These are phyloP conservation scores for Kwoniella dendrophila DNA, from an alignment of 768 basidiomycete genomes.

Conservation along the genomic window DNA sequence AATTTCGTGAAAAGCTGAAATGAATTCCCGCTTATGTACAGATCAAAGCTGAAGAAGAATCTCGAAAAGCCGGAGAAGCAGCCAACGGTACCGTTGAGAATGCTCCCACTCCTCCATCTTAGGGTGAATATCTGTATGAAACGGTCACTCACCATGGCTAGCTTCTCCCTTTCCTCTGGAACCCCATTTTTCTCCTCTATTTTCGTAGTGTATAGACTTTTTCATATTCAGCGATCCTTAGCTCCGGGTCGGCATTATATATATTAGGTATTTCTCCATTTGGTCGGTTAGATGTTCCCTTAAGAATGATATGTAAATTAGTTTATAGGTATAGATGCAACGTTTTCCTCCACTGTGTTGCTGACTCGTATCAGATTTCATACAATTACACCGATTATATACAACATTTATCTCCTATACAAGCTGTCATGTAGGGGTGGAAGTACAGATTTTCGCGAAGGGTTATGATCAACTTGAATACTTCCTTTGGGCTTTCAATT, in stretches of 20 bases:
- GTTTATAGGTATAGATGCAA: too few relatives aligned
- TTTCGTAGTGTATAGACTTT: constrained; percentile 1
- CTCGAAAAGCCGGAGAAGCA: constrained; percentile 30
- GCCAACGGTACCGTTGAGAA: constrained; percentile 30
- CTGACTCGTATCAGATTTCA: neutral
- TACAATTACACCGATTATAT: neutral
- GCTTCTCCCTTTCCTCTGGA: neutral
- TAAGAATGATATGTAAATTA: too few relatives aligned
- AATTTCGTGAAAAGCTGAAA: too few relatives aligned
- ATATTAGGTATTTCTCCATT: neutral
- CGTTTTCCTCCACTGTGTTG: neutral
- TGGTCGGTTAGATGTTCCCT: neutral
- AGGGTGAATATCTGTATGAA: too few relatives aligned
- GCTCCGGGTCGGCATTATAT: neutral
- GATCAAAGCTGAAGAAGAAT: constrained; percentile 37
- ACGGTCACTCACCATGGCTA: too few relatives aligned
- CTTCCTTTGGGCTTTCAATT: constrained; percentile 9
- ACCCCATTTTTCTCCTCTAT: neutral
- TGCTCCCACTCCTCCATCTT: neutral
- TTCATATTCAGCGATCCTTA: neutral
- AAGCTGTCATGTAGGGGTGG: too few relatives aligned
- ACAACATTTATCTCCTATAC: too few relatives aligned
- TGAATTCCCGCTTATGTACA: constrained; percentile 3
- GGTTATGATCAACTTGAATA: neutral
- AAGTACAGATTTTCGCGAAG: too few relatives aligned